Percentiles rank a stretch among this genome's conserved stretches.
phyloP scores from a whole-genome alignment of 108 stramenopile species.

The Parietichytrium sp. region DNA sequence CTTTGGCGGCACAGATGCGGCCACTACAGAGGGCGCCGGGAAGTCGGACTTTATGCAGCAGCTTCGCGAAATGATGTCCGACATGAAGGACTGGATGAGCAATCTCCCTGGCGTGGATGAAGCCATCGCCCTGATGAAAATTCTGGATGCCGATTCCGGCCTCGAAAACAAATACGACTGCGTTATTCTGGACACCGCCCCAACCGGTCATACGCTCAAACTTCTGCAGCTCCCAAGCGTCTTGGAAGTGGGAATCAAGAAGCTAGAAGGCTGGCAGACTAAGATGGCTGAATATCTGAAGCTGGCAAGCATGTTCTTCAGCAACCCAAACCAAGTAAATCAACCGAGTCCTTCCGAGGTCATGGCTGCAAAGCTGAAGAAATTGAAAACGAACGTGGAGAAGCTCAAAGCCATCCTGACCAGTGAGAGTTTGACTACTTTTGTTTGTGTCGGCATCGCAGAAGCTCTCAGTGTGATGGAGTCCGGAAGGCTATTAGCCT shows the following conservation, averaged over 20 bases:
- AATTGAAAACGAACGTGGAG: constrained; percentile 54
- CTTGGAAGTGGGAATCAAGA: constrained; percentile 68
- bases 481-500: constrained; percentile 70
- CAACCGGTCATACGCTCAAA: constrained; percentile 76
- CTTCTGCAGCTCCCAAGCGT: constrained; percentile 72
- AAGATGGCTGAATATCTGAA: constrained; percentile 67
- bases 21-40: not conserved
- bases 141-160: constrained; percentile 55
- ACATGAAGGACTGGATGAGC: constrained; percentile 58
- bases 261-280: constrained; percentile 66
- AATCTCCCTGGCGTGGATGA: constrained; percentile 74
- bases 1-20: not conserved
- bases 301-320: constrained; percentile 59
- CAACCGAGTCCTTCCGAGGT: constrained; percentile 39
- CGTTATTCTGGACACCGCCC: constrained; percentile 75
- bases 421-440: constrained; percentile 66
- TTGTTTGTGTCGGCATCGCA: constrained; percentile 76
- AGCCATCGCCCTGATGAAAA: constrained; percentile 63
- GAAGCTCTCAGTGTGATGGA: constrained; percentile 73
- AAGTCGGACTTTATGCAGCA: not conserved
- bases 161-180: constrained; percentile 64
- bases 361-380: constrained; percentile 47
- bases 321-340: constrained; percentile 42
- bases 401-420: constrained; percentile 69
- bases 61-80: constrained; percentile 49